Percentiles rank a stretch among this genome's conserved stretches.
Evolutionary conservation across 352 stramenopile genomes (phyloP).

Genomic region (Phytophthora boehmeriae): DNA sequence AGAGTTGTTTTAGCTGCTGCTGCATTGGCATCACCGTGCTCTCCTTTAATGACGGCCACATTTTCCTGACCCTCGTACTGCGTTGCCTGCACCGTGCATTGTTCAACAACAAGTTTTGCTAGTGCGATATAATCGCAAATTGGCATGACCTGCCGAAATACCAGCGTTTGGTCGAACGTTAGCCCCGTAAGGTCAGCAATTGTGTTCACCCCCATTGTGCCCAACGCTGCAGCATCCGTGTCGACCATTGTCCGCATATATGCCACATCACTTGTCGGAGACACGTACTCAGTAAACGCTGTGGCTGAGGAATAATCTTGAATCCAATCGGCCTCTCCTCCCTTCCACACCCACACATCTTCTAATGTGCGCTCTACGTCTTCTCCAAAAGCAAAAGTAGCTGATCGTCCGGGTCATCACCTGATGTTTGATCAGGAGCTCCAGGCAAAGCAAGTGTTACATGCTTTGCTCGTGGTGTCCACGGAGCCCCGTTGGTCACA

Average conservation of each 20-base stretch:
- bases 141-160: slow-evolving; percentile 57
- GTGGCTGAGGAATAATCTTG: slow-evolving; percentile 52
- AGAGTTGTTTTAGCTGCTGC: slow-evolving; percentile 10
- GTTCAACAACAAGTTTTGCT: slow-evolving; percentile 58
- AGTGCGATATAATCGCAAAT: slow-evolving; percentile 78
- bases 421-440: slow-evolving; percentile 41
- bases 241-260: slow-evolving; percentile 59
- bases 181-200: slow-evolving; percentile 82
- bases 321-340: slow-evolving; percentile 37
- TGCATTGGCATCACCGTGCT: slow-evolving; percentile 19
- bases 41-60: slow-evolving; percentile 41
- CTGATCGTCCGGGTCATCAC: slow-evolving; percentile 53
- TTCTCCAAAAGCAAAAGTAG: slow-evolving; percentile 70
- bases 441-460: slow-evolving; percentile 48
- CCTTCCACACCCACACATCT: slow-evolving; percentile 75
- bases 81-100: slow-evolving; percentile 53
- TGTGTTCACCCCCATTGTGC: slow-evolving; percentile 64
- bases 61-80: slow-evolving; percentile 58
- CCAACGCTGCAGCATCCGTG: slow-evolving; percentile 56
- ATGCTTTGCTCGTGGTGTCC: slow-evolving; percentile 63
- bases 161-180: slow-evolving; percentile 52
- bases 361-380: slow-evolving; percentile 59
- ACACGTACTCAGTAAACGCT: slow-evolving; percentile 46
- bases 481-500: slow-evolving; percentile 38
- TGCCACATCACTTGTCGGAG: slow-evolving; percentile 47